Conservation (phyloP, 2,329 filamentous ascomycete species). For the Boeremia lycopersici region DNA sequence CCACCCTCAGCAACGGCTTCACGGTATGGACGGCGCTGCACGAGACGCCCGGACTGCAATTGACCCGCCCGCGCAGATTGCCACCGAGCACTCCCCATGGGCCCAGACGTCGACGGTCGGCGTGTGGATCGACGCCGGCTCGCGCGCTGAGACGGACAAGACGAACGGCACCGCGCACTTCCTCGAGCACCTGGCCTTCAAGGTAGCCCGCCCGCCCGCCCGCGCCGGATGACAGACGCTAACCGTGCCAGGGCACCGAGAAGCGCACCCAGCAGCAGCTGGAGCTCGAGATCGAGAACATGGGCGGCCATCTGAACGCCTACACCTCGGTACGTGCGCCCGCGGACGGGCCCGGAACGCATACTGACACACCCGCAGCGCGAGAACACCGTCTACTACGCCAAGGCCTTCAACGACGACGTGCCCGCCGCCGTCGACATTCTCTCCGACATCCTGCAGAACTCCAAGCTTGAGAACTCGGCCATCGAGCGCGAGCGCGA, state of each 20-base stretch:
- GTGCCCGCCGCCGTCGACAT: constrained; percentile 97
- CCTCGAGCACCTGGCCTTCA: constrained; percentile 99
- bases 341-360: constrained; percentile 8
- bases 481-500: constrained; percentile 98
- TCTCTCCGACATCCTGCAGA: constrained; percentile 97
- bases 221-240: constrained; percentile 24
- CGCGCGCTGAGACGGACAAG: constrained; percentile 95
- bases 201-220: constrained; percentile 63
- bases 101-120: constrained; percentile 98
- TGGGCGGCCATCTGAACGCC: constrained; percentile 98
- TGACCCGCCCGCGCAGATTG: constrained; percentile 69
- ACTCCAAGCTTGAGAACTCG: constrained; percentile 93
- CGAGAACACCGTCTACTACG: constrained; percentile 99
- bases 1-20: constrained; percentile 95
- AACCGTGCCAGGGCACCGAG: constrained; percentile 74
- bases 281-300: constrained; percentile 99
- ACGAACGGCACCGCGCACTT: constrained; percentile 99
- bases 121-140: constrained; percentile 99
- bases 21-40: constrained; percentile 66
- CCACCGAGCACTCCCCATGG: constrained; percentile 96
- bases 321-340: constrained; percentile 86
- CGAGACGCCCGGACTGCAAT: constrained; percentile 33
- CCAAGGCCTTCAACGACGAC: constrained; percentile 98
- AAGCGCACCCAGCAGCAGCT: constrained; percentile 96
- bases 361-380: constrained; percentile 62